Evolutionary conservation across 495 filamentous ascomycete species (phyloP).

Genomic region (Aspergillus sclerotiicarbonarius): DNA sequence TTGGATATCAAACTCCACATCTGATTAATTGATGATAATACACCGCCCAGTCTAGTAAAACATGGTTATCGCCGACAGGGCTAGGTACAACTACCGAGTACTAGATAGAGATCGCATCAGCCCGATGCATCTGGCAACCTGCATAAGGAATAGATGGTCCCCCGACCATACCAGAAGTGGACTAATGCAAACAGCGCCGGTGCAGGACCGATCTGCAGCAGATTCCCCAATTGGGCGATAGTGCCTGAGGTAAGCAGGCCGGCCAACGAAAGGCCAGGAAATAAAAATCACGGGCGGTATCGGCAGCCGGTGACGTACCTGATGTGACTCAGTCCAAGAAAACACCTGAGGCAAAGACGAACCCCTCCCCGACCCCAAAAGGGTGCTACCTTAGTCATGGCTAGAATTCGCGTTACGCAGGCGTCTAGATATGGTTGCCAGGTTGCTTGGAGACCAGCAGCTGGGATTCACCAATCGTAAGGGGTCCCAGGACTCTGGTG

Average conservation of each 20-base stretch:
- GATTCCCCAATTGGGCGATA: neutral
- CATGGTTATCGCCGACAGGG: too few species aligned
- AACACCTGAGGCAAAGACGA: neutral
- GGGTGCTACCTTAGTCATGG: neutral
- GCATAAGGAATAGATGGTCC: neutral
- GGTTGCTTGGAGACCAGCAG: neutral
- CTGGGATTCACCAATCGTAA: neutral
- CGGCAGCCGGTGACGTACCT: slow-evolving; percentile 10
- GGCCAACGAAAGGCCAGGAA: slow-evolving; percentile 4
- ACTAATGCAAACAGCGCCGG: neutral
- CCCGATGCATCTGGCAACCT: neutral
- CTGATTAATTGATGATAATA: too few species aligned
- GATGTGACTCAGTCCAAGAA: neutral
- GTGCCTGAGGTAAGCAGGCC: neutral
- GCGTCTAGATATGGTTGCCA: neutral
- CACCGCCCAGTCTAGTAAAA: too few species aligned
- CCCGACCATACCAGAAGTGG: neutral
- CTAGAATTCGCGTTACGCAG: neutral
- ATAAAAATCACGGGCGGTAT: slow-evolving; percentile 14
- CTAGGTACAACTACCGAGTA: too few species aligned
- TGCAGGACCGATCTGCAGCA: neutral
- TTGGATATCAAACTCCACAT: too few species aligned
- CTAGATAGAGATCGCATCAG: too few species aligned
- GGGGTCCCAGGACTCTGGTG: neutral
- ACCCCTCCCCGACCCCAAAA: neutral